Conservation (phyloP, 2,329 filamentous ascomycete species). For the Trichoderma aggressivum region DNA sequence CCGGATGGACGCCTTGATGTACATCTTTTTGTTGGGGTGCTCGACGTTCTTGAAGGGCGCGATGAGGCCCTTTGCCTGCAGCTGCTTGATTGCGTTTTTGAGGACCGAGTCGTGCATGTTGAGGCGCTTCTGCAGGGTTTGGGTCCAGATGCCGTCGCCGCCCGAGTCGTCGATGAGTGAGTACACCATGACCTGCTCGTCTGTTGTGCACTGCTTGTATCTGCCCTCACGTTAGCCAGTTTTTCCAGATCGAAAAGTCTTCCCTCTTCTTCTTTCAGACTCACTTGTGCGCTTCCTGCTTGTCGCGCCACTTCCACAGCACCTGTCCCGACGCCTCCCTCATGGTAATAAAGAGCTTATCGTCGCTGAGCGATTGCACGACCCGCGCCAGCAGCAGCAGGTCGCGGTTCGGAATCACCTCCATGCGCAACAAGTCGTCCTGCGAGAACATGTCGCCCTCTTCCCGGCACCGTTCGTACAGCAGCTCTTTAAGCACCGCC, state of each 20-base stretch:
- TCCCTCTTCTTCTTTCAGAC: slow-evolving; percentile 13
- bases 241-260: too few relatives aligned
- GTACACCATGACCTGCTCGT: slow-evolving; percentile 83
- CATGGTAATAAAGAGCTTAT: slow-evolving; percentile 55
- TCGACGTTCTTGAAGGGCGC: slow-evolving; percentile 89
- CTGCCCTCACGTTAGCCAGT: slow-evolving; percentile 33
- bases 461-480: slow-evolving; percentile 55
- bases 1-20: slow-evolving; percentile 81
- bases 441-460: slow-evolving; percentile 55
- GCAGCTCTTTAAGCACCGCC: slow-evolving; percentile 51
- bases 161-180: slow-evolving; percentile 82
- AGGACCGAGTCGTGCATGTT: slow-evolving; percentile 82
- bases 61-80: slow-evolving; percentile 79
- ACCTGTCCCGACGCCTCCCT: slow-evolving; percentile 40
- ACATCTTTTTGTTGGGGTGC: slow-evolving; percentile 89
- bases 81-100: slow-evolving; percentile 75
- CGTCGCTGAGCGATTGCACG: slow-evolving; percentile 56
- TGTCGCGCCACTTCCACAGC: slow-evolving; percentile 56
- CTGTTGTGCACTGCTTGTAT: slow-evolving; percentile 58
- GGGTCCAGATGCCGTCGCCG: slow-evolving; percentile 85
- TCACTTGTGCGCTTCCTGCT: slow-evolving; percentile 61
- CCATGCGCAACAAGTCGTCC: slow-evolving; percentile 54
- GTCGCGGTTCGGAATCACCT: slow-evolving; percentile 56
- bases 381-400: slow-evolving; percentile 52
- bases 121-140: slow-evolving; percentile 73